phyloP scores from a whole-genome alignment of 2,329 filamentous ascomycete genomes.

The Aspergillus bombycis region DNA sequence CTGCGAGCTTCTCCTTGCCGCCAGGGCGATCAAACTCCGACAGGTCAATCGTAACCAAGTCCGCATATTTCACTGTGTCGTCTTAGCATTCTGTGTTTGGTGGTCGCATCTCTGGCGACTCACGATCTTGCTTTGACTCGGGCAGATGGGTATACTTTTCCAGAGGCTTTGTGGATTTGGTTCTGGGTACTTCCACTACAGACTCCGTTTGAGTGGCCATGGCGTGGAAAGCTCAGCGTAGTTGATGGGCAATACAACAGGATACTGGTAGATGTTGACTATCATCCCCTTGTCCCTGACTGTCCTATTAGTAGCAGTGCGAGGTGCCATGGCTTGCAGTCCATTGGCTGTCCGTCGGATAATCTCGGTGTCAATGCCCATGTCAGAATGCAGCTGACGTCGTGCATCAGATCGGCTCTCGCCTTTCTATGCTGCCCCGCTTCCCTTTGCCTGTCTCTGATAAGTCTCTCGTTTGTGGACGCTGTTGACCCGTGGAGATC shows the following conservation, averaged over 20 bases:
- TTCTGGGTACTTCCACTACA: background rate
- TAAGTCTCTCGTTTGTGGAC: background rate
- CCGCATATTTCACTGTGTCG: constrained; percentile 38
- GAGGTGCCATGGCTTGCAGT: background rate
- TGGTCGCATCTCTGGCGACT: background rate
- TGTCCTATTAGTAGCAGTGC: background rate
- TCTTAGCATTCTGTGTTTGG: background rate
- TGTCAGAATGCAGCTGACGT: background rate
- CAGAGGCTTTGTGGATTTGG: constrained; percentile 5
- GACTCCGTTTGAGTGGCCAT: constrained; percentile 9
- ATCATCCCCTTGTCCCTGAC: background rate
- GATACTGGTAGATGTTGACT: background rate
- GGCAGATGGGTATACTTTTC: constrained; percentile 14
- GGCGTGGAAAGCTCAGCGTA: background rate
- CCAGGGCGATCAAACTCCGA: constrained; percentile 56
- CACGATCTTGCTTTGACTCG: constrained; percentile 14
- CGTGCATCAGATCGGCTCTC: background rate
- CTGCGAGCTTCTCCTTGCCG: constrained; percentile 57
- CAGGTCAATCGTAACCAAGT: constrained; percentile 59
- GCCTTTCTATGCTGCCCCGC: background rate
- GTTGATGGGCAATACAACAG: background rate
- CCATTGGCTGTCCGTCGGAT: background rate
- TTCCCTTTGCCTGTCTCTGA: background rate
- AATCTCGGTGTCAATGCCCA: background rate
- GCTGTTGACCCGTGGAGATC: background rate